Base-by-base conservation (phyloP, 148 eudicot species). In the Camellia lanceoleosa region DNA sequence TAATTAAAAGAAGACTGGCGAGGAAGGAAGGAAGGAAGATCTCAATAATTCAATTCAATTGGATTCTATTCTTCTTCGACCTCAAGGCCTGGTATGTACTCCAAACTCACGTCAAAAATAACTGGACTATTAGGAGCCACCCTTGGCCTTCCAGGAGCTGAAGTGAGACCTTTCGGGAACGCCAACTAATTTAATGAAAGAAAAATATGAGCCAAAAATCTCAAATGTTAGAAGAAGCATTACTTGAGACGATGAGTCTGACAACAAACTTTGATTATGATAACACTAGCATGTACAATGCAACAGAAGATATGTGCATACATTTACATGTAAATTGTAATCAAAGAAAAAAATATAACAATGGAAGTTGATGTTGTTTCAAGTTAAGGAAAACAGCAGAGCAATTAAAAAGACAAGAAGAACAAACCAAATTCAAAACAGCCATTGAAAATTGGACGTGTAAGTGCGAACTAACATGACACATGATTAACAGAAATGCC, bases 121-220 rank as follows among this genome's bases (percentile, higher is more conserved):
- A 96, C 98, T 3, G 98, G 98, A 70, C 99, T 96, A 71, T 73
- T 92, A n/a, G 99, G 85, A 76, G 95, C 94, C 79, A 96, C 99
- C 78, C 99, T 88, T 42, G 99, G 99, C 92, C 99, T 89, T 82
- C 99, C 99, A 6, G 99, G 99, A 42, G 99, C 99, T 63, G 99
- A 96, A 46, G 82, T 88, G 30, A 96, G 94, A 41, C 99, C 99
- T 84, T 96, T 96, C 0, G 99, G 99, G 76, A 96, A 96, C 59
- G 98, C 98, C 87, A 96, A 77, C 99, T 96, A 79, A 47, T 72
- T 98, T 96, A 79, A 47, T 72, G 83, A 75, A 82, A 52, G 68
- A 83, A 54, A 75, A 62, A 70, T 63, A 56, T 51, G 10, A 71
- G 18, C 46, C 46, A 73, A 62, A 59, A 65, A 66, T 2, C 62